These are phyloP conservation scores for Pistacia vera DNA, from an alignment of 345 rosid species.

Conservation along the genomic window DNA sequence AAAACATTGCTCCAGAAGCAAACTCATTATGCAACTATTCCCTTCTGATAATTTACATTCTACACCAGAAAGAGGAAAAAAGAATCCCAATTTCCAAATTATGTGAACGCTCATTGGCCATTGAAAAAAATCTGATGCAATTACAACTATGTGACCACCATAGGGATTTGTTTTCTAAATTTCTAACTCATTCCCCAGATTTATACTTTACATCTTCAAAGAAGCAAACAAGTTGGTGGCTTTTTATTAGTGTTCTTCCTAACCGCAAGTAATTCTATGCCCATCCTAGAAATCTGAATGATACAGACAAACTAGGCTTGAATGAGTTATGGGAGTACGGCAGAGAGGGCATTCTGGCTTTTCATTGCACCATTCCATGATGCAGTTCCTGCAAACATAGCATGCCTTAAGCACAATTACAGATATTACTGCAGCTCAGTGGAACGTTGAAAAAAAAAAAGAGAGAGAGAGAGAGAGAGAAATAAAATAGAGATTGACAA, in stretches of 20 bases:
- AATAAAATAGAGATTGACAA: background rate
- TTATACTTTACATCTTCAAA: background rate
- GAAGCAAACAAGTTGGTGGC: background rate
- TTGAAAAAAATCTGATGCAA: background rate
- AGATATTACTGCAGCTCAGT: background rate
- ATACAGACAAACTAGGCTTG: conserved; percentile 80
- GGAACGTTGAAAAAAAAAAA: background rate
- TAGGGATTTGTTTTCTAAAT: background rate
- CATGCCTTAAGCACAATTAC: background rate
- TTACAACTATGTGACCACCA: background rate
- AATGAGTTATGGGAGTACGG: conserved; percentile 83
- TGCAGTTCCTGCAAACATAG: conserved; percentile 68
- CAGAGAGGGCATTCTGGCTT: conserved; percentile 97
- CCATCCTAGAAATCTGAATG: conserved; percentile 75
- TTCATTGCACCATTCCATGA: conserved; percentile 98
- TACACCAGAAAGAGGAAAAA: background rate
- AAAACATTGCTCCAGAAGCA: background rate
- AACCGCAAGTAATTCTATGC: background rate
- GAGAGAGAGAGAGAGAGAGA: background rate
- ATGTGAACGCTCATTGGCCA: no score
- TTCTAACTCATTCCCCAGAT: conserved; percentile 1
- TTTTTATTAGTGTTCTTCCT: background rate
- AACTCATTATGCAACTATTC: background rate
- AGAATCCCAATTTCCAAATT: background rate
- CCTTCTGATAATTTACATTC: background rate